phyloP scores from a whole-genome alignment of 306 rosid species.

The Castanea sativa region DNA sequence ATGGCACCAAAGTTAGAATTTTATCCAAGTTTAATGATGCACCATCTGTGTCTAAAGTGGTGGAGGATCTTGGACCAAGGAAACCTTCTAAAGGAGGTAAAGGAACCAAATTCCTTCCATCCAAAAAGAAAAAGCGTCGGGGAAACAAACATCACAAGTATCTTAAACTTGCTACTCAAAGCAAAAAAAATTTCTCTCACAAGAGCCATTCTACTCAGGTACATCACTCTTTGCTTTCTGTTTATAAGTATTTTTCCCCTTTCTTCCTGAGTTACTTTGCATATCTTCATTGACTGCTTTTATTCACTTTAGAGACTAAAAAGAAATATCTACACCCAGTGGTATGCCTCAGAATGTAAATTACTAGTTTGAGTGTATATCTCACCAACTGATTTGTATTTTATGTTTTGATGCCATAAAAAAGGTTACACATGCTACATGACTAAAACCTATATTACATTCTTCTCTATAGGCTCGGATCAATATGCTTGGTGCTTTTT shows the following conservation, averaged over 20 bases:
- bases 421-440: neutral
- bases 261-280: neutral
- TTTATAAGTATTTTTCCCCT: neutral
- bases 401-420: neutral
- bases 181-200: conserved; percentile 26
- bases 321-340: neutral
- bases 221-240: conserved; percentile 15
- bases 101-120: conserved; percentile 35
- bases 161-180: conserved; percentile 37
- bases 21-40: conserved; percentile 44
- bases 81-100: conserved; percentile 34
- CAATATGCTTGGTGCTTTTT: neutral
- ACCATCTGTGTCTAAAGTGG: conserved; percentile 22
- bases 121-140: conserved; percentile 44
- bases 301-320: conserved; percentile 2
- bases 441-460: conserved; percentile 1
- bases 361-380: neutral
- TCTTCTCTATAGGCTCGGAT: neutral
- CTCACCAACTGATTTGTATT: neutral
- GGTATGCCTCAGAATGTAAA: neutral
- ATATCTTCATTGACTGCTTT: conserved; percentile 2
- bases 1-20: conserved; percentile 53
- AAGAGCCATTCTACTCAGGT: conserved; percentile 46
- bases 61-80: conserved; percentile 36
- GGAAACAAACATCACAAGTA: conserved; percentile 33